Percentiles rank a stretch among this genome's conserved stretches.
Evolutionary conservation across 1,284 basidiomycete genomes (phyloP).

Genomic region (Cutaneotrichosporon mucoides): DNA sequence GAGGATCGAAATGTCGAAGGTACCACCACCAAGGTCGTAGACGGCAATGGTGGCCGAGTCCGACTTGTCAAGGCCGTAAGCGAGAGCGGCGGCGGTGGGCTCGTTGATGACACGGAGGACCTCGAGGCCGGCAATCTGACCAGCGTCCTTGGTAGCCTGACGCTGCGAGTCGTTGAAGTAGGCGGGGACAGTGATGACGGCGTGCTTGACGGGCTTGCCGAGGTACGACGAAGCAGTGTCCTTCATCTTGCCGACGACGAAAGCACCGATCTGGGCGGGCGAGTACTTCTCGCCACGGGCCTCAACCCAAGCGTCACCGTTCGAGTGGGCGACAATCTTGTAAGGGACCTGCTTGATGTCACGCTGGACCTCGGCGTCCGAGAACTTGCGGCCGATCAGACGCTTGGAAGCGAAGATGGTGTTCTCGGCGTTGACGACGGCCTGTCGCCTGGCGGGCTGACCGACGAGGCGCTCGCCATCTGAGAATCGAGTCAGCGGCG

Average conservation of each 20-base stretch:
- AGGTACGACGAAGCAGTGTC: conserved; percentile 90
- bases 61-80: conserved; percentile 81
- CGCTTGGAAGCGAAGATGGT: conserved; percentile 96
- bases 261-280: conserved; percentile 64
- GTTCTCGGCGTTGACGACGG: conserved; percentile 92
- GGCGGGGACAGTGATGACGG: conserved; percentile 96
- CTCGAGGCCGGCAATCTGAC: conserved; percentile 97
- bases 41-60: conserved; percentile 89
- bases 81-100: conserved; percentile 94
- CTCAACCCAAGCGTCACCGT: conserved; percentile 69
- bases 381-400: conserved; percentile 89
- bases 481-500: conserved; percentile 8
- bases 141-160: conserved; percentile 98
- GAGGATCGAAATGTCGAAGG: conserved; percentile 96
- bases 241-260: conserved; percentile 90
- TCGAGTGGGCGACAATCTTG: conserved; percentile 64
- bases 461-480: conserved; percentile 87
- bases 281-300: conserved; percentile 59
- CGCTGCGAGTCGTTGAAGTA: conserved; percentile 99
- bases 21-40: conserved; percentile 92
- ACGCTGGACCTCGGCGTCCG: conserved; percentile 87
- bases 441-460: conserved; percentile 94
- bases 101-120: conserved; percentile 99
- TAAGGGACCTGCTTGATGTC: conserved; percentile 70
- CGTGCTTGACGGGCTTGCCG: conserved; percentile 89